A percentile compares a stretch with the other conserved stretches of the same genome.
Evolutionary conservation across 805 yeast species (phyloP).

Genomic region (Yarrowia sp.): DNA sequence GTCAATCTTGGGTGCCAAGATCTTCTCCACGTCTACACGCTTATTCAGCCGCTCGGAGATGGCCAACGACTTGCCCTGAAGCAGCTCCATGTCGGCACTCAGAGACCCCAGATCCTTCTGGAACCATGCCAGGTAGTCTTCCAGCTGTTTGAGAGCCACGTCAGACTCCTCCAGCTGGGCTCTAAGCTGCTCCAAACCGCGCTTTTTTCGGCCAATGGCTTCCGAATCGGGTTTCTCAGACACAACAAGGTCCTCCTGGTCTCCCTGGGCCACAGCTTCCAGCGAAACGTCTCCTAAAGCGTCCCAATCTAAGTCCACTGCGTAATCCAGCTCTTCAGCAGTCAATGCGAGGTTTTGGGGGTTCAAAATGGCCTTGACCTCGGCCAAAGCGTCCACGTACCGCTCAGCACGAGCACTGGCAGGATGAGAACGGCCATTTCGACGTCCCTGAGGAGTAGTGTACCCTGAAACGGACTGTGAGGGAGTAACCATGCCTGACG

Average conservation of each 20-base stretch:
- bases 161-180: constrained; percentile 41
- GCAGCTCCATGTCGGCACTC: constrained; percentile 66
- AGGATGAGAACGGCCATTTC: constrained; percentile 21
- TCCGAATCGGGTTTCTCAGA: constrained; percentile 15
- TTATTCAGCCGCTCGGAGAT: constrained; percentile 57
- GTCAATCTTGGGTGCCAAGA: constrained; percentile 75
- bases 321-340: constrained; percentile 1
- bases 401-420: constrained; percentile 12
- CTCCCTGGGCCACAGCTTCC: constrained; percentile 20
- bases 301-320: constrained; percentile 26
- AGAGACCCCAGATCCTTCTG: constrained; percentile 62
- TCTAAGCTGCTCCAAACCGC: constrained; percentile 41
- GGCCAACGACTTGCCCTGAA: constrained; percentile 61
- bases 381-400: constrained; percentile 29
- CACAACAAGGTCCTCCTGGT: constrained; percentile 17
- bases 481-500: constrained; percentile 11
- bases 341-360: constrained; percentile 20
- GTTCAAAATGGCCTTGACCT: constrained; percentile 29
- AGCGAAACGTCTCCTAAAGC: constrained; percentile 5
- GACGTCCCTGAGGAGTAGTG: constrained; percentile 23
- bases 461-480: constrained; percentile 26
- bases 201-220: constrained; percentile 27
- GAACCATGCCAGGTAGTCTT: constrained; percentile 61
- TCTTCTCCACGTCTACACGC: constrained; percentile 58
- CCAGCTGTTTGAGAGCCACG: constrained; percentile 56